phyloP scores from a whole-genome alignment of 306 rosid genomes.

The Pyrus betulifolia region DNA sequence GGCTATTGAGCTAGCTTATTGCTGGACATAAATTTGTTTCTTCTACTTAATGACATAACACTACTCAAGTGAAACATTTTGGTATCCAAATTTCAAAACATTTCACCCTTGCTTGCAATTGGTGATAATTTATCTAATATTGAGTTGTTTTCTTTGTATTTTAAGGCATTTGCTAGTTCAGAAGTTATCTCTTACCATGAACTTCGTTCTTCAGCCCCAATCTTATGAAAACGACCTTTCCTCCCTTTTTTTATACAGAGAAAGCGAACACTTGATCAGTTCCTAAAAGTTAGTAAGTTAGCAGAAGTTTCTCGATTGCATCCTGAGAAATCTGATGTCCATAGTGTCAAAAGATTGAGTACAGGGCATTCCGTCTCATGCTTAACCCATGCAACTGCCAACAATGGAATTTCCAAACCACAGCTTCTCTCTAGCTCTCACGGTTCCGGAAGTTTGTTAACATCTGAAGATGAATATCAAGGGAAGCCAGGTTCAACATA shows the following conservation, averaged over 20 bases:
- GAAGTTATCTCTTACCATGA: not conserved
- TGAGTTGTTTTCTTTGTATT: not conserved
- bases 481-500: not conserved
- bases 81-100: not conserved
- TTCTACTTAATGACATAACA: not conserved
- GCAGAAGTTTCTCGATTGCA: not conserved
- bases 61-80: not conserved
- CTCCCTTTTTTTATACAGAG: constrained; percentile 2
- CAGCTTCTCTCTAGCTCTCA: not conserved
- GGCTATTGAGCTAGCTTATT: not conserved
- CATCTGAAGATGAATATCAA: not conserved
- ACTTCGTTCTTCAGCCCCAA: not conserved
- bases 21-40: not conserved
- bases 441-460: constrained; percentile 1
- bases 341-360: not conserved
- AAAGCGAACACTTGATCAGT: constrained; percentile 13
- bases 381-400: not conserved
- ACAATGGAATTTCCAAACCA: not conserved
- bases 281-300: not conserved
- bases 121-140: not conserved
- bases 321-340: not conserved
- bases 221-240: not conserved
- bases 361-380: not conserved
- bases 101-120: not conserved
- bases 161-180: not conserved